Conservation (phyloP, 2,329 filamentous ascomycete species). For the Penicillium verrucosum region DNA sequence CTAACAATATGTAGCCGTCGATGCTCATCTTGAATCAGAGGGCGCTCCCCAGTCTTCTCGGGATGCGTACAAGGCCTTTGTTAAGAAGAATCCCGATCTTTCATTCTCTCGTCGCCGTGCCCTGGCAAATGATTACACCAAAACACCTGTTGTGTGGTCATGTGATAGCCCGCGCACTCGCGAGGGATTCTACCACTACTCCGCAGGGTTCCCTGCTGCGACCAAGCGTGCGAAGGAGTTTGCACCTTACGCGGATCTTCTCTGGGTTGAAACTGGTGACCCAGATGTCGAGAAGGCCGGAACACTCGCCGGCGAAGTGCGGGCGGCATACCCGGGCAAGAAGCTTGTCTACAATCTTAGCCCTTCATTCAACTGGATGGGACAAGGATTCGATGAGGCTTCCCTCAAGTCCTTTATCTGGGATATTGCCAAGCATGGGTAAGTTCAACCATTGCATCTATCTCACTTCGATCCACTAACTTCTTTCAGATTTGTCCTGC, state of each 20-base stretch:
- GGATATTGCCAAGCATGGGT: conserved; percentile 89
- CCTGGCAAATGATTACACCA: conserved; percentile 65
- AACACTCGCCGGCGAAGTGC: conserved; percentile 73
- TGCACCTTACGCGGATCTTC: conserved; percentile 85
- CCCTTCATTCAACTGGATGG: conserved; percentile 98
- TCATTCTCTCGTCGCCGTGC: conserved; percentile 74
- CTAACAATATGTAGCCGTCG: conserved; percentile 56
- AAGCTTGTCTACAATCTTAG: conserved; percentile 94
- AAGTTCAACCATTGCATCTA: conserved; percentile 40
- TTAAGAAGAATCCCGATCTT: conserved; percentile 64
- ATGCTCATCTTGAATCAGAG: conserved; percentile 67
- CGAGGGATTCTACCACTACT: conserved; percentile 61
- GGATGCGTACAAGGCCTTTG: conserved; percentile 63
- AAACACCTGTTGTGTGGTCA: conserved; percentile 71
- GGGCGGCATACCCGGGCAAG: conserved; percentile 68
- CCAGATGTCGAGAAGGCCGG: conserved; percentile 75
- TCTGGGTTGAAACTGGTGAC: conserved; percentile 96
- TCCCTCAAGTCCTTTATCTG: conserved; percentile 89
- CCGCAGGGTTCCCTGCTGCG: conserved; percentile 76
- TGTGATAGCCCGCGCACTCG: conserved; percentile 91
- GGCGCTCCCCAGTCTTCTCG: conserved; percentile 63
- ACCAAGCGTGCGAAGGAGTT: conserved; percentile 93
- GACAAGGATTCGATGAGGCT: conserved; percentile 80
- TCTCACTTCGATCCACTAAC: conserved; percentile 13
- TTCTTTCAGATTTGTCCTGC: conserved; percentile 54